Evolutionary conservation across 768 basidiomycete species (phyloP).

Genomic region (Lentinula edodes): DNA sequence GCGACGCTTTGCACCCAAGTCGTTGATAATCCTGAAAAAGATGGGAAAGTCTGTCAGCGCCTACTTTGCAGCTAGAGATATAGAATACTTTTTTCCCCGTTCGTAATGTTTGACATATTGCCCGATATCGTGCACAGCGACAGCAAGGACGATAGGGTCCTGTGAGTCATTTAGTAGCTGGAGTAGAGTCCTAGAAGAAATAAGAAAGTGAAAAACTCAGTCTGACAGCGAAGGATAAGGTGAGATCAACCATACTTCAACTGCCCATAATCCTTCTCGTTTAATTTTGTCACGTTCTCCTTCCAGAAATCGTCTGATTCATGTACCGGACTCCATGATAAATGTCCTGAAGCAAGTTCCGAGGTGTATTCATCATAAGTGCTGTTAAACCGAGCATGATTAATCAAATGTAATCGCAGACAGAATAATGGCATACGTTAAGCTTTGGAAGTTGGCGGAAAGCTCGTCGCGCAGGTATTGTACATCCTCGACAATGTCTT

Average conservation of each 20-base stretch:
- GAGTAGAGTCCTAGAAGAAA: constrained; percentile 58
- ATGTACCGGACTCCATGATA: constrained; percentile 95
- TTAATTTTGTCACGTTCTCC: constrained; percentile 83
- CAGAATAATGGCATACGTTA: constrained; percentile 59
- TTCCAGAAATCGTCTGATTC: constrained; percentile 98
- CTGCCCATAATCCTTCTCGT: constrained; percentile 79
- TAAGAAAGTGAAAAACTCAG: background rate
- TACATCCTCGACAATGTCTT: constrained; percentile 91
- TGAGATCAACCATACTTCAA: constrained; percentile 55
- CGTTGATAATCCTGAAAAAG: constrained; percentile 60
- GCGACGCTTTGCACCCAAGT: constrained; percentile 80
- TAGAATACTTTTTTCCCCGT: constrained; percentile 80
- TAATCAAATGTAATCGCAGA: background rate
- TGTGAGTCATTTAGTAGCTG: constrained; percentile 61
- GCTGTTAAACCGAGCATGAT: constrained; percentile 30
- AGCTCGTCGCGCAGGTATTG: constrained; percentile 84
- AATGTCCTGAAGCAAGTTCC: constrained; percentile 82
- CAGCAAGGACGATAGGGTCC: constrained; percentile 79
- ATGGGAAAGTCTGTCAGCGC: too few relatives aligned
- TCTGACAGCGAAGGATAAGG: background rate
- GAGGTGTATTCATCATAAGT: constrained; percentile 96
- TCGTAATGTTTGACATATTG: constrained; percentile 93
- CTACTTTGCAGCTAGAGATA: background rate
- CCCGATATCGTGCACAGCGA: constrained; percentile 90
- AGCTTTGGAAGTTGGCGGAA: constrained; percentile 76